A percentile compares a stretch with the other conserved stretches of the same genome.
Evolutionary conservation across 129 eudicot species (phyloP).

Genomic region (Tanacetum coccineum): DNA sequence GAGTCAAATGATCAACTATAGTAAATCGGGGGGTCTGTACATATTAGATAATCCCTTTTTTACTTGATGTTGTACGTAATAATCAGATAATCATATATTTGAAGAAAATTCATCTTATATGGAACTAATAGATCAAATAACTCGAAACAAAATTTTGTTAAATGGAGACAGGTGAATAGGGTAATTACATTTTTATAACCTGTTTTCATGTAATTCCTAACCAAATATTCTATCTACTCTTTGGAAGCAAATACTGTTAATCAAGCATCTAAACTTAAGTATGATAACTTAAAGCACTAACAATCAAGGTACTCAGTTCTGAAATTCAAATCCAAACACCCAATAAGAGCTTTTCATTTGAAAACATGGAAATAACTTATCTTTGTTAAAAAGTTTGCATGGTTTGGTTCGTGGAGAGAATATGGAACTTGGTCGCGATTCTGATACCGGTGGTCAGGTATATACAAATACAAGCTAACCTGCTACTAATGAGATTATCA

Average conservation of each 20-base stretch:
- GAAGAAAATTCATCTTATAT: too few relatives aligned
- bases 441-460: conserved; percentile 97
- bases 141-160: too few relatives aligned
- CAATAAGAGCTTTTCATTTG: background rate
- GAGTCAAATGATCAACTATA: too few relatives aligned
- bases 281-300: background rate
- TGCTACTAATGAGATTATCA: background rate
- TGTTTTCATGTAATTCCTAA: background rate
- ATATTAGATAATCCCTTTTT: too few relatives aligned
- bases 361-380: conserved; percentile 2
- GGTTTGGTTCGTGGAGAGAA: conserved; percentile 97
- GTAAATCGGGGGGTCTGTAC: too few relatives aligned
- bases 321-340: too few relatives aligned
- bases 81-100: too few relatives aligned
- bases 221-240: background rate
- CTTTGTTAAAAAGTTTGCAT: conserved; percentile 58
- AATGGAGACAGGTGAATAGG: too few relatives aligned
- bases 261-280: background rate
- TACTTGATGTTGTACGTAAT: too few relatives aligned
- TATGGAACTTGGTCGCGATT: conserved; percentile 95
- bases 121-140: too few relatives aligned
- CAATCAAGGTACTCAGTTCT: too few relatives aligned
- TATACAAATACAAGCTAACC: background rate
- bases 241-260: background rate
- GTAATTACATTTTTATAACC: too few relatives aligned